Evolutionary conservation across 1,139 yeast species (phyloP), one percentile per base, ranked within the genome.

Genomic region (Debaryomycetaceae sp.): DNA sequence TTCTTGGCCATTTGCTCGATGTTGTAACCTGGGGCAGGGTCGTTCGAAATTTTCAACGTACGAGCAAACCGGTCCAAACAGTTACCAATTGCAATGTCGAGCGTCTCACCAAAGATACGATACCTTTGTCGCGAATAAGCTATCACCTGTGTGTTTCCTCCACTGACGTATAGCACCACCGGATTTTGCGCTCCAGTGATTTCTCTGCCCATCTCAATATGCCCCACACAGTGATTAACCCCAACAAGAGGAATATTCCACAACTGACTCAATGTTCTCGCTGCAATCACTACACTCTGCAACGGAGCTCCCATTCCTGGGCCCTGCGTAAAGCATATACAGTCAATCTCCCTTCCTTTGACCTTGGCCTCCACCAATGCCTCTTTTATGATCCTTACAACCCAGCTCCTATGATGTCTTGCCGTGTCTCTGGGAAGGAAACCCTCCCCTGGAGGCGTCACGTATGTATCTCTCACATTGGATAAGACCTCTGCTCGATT

Each of bases 301-400:
- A 93, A 69, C 0, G 99, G 99, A 1, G 98, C 98, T 3, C 99
- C 99, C 99, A 93, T 95, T 1, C 99, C 99, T 0, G 99, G 99
- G 5, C 99, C 99, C 64, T 87, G 95, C 1, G 98, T 93, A 63
- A 91, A 93, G 63, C 97, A 90, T 44, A 93, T 87, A 55, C 95
- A 90, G 63, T 91, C 97, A 24, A 93, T 66, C 42, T 89, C 95
- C 1, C 60, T 42, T 0, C 77, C 75, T 46, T 39, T 69, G n/a
- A 89, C 61, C 0, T 68, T 63, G 3, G 96, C 85, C 38, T 84
- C 93, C 3, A 61, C 62, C 43, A 93, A 60, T 0, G 98, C 87
- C 36, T 59, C 60, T 54, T 81, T 83, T 41, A 89, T 81, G 35
- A 91, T 68, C 45, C 98, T 68, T 1, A 87, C 91, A n/a, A 83